These are phyloP conservation scores for Xylaria sp. DNA, from an alignment of 2,329 filamentous ascomycete genomes.

Conservation along the genomic window DNA sequence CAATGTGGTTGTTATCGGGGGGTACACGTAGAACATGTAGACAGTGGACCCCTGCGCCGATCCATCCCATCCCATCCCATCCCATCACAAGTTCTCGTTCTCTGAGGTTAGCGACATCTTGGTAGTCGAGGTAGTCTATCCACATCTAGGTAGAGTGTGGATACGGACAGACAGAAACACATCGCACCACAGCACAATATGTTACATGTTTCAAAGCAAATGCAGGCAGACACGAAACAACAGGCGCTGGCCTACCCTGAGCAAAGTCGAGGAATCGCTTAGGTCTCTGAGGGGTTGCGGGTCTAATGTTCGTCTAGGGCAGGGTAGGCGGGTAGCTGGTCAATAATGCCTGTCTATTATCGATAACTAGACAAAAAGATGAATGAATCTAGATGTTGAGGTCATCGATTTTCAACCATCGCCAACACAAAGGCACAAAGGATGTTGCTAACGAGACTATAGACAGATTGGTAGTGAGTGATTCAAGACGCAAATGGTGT, in stretches of 20 bases:
- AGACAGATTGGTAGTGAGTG: not conserved
- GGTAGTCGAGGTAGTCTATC: too few species aligned
- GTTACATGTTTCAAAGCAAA: not conserved
- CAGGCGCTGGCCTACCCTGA: not conserved
- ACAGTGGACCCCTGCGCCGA: slow-evolving; percentile 41
- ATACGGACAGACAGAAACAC: not conserved
- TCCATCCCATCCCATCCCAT: slow-evolving; percentile 15
- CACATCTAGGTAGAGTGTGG: not conserved
- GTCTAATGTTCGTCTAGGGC: not conserved
- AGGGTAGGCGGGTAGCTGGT: not conserved
- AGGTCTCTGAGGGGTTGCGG: not conserved
- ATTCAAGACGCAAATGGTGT: not conserved
- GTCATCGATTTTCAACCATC: slow-evolving; percentile 23
- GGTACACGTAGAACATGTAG: not conserved
- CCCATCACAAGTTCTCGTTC: too few species aligned
- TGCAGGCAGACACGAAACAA: not conserved
- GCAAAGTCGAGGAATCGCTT: not conserved
- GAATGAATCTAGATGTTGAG: slow-evolving; percentile 17
- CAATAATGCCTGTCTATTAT: slow-evolving; percentile 11
- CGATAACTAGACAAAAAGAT: slow-evolving; percentile 6
- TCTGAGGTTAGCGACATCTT: not conserved
- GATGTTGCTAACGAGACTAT: not conserved
- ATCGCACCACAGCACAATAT: not conserved
- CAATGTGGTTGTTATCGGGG: slow-evolving; percentile 14
- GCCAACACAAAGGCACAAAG: not conserved